Evolutionary conservation across 73 alveolate genomes (phyloP).

Genomic region (Uronychia setigera): DNA sequence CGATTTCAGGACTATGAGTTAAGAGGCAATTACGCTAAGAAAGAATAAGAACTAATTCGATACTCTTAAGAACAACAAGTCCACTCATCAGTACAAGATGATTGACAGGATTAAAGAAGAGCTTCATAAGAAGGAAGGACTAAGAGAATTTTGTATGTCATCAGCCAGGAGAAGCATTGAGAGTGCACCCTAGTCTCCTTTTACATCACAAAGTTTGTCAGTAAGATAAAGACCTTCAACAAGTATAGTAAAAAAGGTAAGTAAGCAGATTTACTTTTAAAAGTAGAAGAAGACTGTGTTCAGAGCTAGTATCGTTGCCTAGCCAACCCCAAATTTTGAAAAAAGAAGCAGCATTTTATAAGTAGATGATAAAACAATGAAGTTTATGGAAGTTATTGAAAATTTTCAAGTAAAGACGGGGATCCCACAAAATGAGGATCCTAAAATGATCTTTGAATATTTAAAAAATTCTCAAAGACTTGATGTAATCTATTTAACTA

Average conservation of each 20-base stretch:
- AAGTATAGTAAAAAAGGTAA: not conserved
- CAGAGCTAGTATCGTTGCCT: not conserved
- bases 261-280: constrained; percentile 6
- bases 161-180: not conserved
- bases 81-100: constrained; percentile 1
- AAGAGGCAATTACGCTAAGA: not conserved
- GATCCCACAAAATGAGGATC: constrained; percentile 1
- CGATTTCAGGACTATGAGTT: constrained; percentile 2
- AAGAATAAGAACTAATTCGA: constrained; percentile 17
- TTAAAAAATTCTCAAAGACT: constrained; percentile 13
- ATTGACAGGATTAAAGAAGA: constrained; percentile 21
- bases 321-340: not conserved
- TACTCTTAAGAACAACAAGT: constrained; percentile 6
- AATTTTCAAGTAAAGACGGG: not conserved
- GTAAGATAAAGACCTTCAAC: too few species aligned
- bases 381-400: not conserved
- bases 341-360: not conserved
- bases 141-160: not conserved
- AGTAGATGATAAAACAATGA: not conserved
- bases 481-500: not conserved
- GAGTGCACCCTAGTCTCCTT: not conserved
- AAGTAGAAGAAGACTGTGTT: constrained; percentile 9
- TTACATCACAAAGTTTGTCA: too few species aligned
- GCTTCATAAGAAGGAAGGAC: constrained; percentile 7
- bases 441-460: constrained; percentile 7